phyloP scores from a whole-genome alignment of 1,284 basidiomycete genomes.

The Anthracocystis walkeri region DNA sequence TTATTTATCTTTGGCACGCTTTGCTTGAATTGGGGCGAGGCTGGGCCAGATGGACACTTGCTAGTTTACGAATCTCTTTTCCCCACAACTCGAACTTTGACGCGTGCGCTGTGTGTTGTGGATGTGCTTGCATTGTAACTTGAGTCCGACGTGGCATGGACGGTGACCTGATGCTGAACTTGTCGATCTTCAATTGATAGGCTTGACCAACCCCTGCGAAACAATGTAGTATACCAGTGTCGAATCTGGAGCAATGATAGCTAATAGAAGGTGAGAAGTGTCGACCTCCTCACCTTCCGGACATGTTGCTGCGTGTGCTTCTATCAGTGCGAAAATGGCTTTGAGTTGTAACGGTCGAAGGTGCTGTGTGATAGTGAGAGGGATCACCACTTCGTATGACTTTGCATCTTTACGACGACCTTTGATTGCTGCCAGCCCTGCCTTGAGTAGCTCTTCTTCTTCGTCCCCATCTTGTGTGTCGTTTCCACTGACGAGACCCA shows the following conservation, averaged over 20 bases:
- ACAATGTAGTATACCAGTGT: slow-evolving; percentile 67
- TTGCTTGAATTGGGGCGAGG: no score
- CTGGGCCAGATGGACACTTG: not conserved
- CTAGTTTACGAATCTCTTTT: not conserved
- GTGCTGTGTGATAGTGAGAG: slow-evolving; percentile 39
- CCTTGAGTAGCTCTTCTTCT: slow-evolving; percentile 4
- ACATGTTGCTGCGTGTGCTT: slow-evolving; percentile 20
- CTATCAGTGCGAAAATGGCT: slow-evolving; percentile 39
- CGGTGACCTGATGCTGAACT: no score
- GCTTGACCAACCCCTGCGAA: slow-evolving; percentile 65
- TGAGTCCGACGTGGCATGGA: not conserved
- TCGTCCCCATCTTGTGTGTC: not conserved
- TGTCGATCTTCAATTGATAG: slow-evolving; percentile 51
- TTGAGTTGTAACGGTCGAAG: slow-evolving; percentile 28
- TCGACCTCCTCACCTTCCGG: slow-evolving; percentile 15
- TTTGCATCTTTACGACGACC: slow-evolving; percentile 45
- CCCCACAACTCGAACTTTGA: not conserved
- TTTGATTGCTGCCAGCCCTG: slow-evolving; percentile 32
- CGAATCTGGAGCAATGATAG: slow-evolving; percentile 63
- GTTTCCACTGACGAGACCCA: slow-evolving; percentile 13
- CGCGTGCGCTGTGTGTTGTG: slow-evolving; percentile 1
- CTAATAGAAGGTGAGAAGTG: slow-evolving; percentile 54
- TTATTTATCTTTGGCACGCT: not conserved
- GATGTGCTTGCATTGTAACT: not conserved
- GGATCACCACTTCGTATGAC: slow-evolving; percentile 37